Percentiles rank a stretch among this genome's conserved stretches.
Evolutionary conservation across 2,329 filamentous ascomycete species (phyloP).

Genomic region (Dactylonectria estremocensis): DNA sequence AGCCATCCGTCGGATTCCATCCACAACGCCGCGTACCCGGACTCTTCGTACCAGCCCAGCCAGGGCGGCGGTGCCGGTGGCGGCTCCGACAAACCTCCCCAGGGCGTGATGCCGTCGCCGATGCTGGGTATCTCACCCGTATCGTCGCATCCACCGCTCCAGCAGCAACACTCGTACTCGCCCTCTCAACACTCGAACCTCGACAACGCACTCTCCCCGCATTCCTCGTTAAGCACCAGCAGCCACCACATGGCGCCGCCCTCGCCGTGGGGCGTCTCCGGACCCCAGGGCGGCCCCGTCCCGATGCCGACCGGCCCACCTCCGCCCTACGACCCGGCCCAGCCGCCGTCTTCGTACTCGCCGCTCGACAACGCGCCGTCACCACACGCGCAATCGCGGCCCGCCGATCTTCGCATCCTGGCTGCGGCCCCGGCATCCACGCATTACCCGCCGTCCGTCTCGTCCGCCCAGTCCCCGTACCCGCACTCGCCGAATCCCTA

Average conservation of each 20-base stretch:
- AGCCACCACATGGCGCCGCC: constrained; percentile 6
- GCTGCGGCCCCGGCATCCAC: constrained; percentile 24
- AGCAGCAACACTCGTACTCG: constrained; percentile 31
- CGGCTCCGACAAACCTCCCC: neutral
- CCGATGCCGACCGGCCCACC: constrained; percentile 44
- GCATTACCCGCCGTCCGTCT: constrained; percentile 36
- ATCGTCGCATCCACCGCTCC: constrained; percentile 28
- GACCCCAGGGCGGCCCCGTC: constrained; percentile 21
- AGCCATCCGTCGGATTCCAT: constrained; percentile 51
- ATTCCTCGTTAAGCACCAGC: constrained; percentile 9
- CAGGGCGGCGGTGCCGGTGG: constrained; percentile 22
- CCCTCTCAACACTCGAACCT: constrained; percentile 29
- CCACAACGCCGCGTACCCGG: constrained; percentile 51
- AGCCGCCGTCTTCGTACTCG: constrained; percentile 45
- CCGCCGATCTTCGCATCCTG: constrained; percentile 1
- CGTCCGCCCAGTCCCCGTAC: constrained; percentile 11
- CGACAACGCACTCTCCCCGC: constrained; percentile 27
- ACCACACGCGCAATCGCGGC: constrained; percentile 25
- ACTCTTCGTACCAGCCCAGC: constrained; percentile 47
- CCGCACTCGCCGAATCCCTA: constrained; percentile 39
- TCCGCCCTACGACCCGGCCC: constrained; percentile 49
- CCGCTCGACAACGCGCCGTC: constrained; percentile 35
- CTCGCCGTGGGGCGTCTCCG: constrained; percentile 33
- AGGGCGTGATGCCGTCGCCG: constrained; percentile 16
- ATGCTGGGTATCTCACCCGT: constrained; percentile 24